Evolutionary conservation across 2,329 filamentous ascomycete species (phyloP).

Genomic region (Penicillium sp.): DNA sequence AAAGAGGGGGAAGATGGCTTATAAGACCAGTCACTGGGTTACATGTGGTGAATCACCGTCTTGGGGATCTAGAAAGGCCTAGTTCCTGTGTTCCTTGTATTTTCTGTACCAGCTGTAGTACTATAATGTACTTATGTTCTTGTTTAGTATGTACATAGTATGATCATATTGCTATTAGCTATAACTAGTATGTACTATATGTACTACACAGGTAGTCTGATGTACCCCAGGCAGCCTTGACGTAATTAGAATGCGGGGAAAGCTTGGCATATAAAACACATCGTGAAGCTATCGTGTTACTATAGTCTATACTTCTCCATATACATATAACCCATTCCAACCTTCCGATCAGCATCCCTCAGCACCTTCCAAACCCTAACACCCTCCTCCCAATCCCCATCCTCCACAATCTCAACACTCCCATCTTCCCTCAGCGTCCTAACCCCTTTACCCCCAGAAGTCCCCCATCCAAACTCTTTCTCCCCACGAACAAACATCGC

Average conservation of each 20-base stretch:
- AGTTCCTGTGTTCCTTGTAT: neutral
- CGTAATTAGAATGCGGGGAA: constrained; percentile 20
- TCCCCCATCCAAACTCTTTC: constrained; percentile 23
- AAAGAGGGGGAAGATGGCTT: constrained; percentile 1
- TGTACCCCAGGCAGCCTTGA: constrained; percentile 7
- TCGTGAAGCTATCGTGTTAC: neutral
- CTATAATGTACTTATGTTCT: neutral
- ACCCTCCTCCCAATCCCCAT: constrained; percentile 42
- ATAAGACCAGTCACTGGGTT: neutral
- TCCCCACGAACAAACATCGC: constrained; percentile 23
- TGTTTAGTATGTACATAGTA: neutral
- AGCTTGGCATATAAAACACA: constrained; percentile 10
- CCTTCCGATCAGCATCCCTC: constrained; percentile 13
- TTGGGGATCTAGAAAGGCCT: neutral
- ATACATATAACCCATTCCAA: no score
- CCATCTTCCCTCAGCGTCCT: constrained; percentile 42
- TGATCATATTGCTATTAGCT: neutral
- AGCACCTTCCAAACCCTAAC: constrained; percentile 41
- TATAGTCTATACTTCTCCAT: neutral
- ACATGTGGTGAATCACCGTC: neutral
- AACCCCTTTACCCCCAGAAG: constrained; percentile 29
- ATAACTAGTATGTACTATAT: neutral
- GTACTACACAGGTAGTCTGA: neutral
- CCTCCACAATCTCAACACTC: constrained; percentile 39
- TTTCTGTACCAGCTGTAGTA: neutral